A percentile compares a stretch with the other conserved stretches of the same genome.
Evolutionary conservation across 169 alveolate genomes (phyloP).

Genomic region (Neospora caninum): DNA sequence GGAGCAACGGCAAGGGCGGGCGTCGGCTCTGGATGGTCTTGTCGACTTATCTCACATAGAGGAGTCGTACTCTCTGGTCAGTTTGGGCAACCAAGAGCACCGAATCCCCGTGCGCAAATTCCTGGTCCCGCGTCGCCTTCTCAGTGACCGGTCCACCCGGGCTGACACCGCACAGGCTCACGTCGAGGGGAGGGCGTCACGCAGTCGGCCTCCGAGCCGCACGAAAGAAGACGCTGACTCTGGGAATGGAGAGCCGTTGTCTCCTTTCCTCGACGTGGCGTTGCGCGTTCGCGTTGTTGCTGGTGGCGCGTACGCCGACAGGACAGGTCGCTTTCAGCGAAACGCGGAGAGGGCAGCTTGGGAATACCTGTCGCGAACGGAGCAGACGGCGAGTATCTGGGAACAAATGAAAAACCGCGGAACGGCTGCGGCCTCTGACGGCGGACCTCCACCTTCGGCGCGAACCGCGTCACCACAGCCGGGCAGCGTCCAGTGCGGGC

Average conservation of each 20-base stretch:
- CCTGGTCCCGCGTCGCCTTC: background rate
- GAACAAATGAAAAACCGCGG: background rate
- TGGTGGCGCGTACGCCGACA: slow-evolving; percentile 6
- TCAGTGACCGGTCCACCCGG: background rate
- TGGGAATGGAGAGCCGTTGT: background rate
- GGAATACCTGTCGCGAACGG: slow-evolving; percentile 21
- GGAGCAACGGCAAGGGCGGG: background rate
- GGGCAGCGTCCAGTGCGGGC: background rate
- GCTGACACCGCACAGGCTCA: background rate
- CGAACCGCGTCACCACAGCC: background rate
- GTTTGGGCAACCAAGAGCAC: background rate
- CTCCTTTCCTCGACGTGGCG: background rate
- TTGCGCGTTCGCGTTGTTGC: background rate
- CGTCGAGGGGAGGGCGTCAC: background rate
- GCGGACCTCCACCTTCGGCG: background rate
- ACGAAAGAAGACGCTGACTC: background rate
- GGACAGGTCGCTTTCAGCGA: background rate
- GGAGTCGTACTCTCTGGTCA: background rate
- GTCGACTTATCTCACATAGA: background rate
- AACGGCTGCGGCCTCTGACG: background rate
- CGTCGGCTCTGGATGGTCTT: slow-evolving; percentile 8
- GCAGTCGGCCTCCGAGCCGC: background rate
- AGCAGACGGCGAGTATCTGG: background rate
- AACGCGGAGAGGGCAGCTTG: background rate
- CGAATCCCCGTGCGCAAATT: background rate